Conservation (phyloP, 2,329 filamentous ascomycete genomes). For the Plectosphaerella cucumerina region DNA sequence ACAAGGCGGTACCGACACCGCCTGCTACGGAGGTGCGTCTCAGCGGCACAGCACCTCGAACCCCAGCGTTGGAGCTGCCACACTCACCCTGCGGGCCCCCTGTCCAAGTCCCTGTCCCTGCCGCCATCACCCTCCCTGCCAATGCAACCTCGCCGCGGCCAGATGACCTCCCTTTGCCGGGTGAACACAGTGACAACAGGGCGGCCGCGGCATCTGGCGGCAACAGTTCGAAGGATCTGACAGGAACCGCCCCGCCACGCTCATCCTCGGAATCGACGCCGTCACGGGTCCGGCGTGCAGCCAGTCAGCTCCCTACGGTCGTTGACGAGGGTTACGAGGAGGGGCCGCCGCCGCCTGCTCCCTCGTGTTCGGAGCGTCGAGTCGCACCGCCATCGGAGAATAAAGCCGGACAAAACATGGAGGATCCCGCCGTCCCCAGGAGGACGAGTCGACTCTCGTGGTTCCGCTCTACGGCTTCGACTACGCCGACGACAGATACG, state of each 20-base stretch:
- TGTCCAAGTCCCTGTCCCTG: not conserved
- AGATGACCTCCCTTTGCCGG: too few species aligned
- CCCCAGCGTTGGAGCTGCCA: not conserved
- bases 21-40: not conserved
- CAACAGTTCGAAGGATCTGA: not conserved
- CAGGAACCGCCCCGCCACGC: not conserved
- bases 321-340: not conserved
- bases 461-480: too few species aligned
- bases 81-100: not conserved
- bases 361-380: not conserved
- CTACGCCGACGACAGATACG: too few species aligned
- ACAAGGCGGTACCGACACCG: not conserved
- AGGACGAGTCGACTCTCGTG: too few species aligned
- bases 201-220: too few species aligned
- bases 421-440: not conserved
- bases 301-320: not conserved
- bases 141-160: not conserved
- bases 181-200: too few species aligned
- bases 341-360: not conserved
- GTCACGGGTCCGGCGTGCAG: not conserved
- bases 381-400: not conserved
- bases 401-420: not conserved
- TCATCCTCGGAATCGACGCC: not conserved
- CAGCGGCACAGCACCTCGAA: not conserved
- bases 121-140: not conserved